Conservation (phyloP, 2,329 filamentous ascomycete genomes). For the Cordyceps pruinosa region DNA sequence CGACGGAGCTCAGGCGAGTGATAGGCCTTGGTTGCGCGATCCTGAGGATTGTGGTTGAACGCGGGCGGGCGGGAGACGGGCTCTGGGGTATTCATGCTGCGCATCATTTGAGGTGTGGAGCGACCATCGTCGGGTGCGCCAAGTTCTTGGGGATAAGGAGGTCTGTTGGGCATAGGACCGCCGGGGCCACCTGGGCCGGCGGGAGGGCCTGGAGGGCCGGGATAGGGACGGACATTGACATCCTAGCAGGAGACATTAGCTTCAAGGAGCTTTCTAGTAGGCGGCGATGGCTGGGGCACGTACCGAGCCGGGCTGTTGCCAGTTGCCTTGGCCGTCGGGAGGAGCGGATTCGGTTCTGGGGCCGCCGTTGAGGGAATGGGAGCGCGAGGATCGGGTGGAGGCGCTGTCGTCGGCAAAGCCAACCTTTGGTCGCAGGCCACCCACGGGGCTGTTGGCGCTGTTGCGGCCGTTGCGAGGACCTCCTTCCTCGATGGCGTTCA, state of each 20-base stretch:
- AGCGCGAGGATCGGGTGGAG: conserved; percentile 46
- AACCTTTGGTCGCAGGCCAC: conserved; percentile 38
- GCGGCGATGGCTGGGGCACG: conserved; percentile 28
- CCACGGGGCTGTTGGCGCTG: conserved; percentile 50
- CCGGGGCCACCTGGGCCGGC: conserved; percentile 1
- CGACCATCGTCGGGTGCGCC: conserved; percentile 1
- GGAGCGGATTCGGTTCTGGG: conserved; percentile 46
- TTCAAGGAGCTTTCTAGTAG: conserved; percentile 42
- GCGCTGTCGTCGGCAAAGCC: conserved; percentile 51
- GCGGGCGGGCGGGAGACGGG: conserved; percentile 73
- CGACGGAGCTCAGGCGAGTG: conserved; percentile 71
- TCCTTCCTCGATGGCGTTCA: conserved; percentile 56
- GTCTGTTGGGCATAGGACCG: conserved; percentile 15
- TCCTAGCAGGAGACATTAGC: conserved; percentile 24
- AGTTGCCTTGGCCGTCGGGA: conserved; percentile 34
- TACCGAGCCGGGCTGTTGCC: conserved; percentile 28
- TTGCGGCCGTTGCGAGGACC: conserved; percentile 39
- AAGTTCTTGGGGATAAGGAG: conserved; percentile 18
- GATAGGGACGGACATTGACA: conserved; percentile 21
- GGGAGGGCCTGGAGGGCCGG: conserved; percentile 15
- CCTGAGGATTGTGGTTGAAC: conserved; percentile 68
- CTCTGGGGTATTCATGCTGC: conserved; percentile 57
- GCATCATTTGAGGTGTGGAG: conserved; percentile 27
- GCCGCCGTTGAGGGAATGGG: conserved; percentile 39
- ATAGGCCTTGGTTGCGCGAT: conserved; percentile 60